A percentile compares a stretch with the other conserved stretches of the same genome.
phyloP scores from a whole-genome alignment of 768 basidiomycete species.

The Neoboletus subvelutipes region DNA sequence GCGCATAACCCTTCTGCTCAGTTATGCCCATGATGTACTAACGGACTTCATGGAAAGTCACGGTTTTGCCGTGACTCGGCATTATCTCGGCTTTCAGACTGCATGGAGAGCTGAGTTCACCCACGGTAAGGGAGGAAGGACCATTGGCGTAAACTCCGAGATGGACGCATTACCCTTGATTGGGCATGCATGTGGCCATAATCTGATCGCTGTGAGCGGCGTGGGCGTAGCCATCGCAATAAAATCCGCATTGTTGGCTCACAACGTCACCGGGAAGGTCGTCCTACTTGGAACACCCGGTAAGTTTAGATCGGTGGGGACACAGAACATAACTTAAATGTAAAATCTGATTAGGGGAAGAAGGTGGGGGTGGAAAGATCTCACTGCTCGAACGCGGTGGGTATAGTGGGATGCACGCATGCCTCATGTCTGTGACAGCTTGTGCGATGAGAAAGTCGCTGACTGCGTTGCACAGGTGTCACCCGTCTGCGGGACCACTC shows the following conservation, averaged over 20 bases:
- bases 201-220: conserved; percentile 77
- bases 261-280: conserved; percentile 63
- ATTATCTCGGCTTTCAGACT: conserved; percentile 69
- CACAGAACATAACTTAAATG: neutral
- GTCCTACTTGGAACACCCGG: conserved; percentile 79
- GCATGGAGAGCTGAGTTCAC: conserved; percentile 77
- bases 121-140: conserved; percentile 57
- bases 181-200: conserved; percentile 76
- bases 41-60: conserved; percentile 64
- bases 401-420: conserved; percentile 79
- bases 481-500: conserved; percentile 58
- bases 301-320: conserved; percentile 26
- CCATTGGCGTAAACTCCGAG: conserved; percentile 78
- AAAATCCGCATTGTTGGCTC: conserved; percentile 62
- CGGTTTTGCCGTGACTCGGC: conserved; percentile 69
- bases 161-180: conserved; percentile 62
- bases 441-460: conserved; percentile 13
- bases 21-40: conserved; percentile 70
- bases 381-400: conserved; percentile 71
- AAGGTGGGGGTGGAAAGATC: conserved; percentile 76
- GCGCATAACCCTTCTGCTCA: conserved; percentile 28
- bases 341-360: conserved; percentile 56
- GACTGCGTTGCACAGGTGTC: conserved; percentile 52
- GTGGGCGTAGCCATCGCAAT: conserved; percentile 74
- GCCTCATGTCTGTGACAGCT: conserved; percentile 57